Base-by-base conservation (phyloP, 345 rosid species). In the Camelina laxa region DNA sequence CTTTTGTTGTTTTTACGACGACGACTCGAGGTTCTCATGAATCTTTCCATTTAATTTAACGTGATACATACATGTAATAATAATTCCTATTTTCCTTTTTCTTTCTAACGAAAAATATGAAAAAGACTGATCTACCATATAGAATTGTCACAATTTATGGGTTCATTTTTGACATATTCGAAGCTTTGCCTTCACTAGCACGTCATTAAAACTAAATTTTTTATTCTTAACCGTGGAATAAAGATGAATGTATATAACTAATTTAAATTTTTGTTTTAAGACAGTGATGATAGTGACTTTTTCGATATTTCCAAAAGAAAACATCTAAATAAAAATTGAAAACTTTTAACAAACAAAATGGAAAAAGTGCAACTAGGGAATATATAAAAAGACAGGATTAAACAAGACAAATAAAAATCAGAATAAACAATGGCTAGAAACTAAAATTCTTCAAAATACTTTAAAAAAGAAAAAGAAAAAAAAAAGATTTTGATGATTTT, bases 51-150 rank as follows among this genome's bases (percentile, higher is more conserved):
- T 58, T 69, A 14, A 57, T 68, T 59, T 48, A 33, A 70, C 58
- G 48, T 21, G 67, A 35, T 57, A 44, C 64, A 45, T 70, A 35
- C n/a, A n/a, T n/a, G n/a, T n/a, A n/a, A n/a, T 10, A 70, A 69
- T 7, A 44, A 7, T 44, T 44, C 45, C 10, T 53, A n/a, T 51
- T 14, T 41, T 36, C 5, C 48, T 1, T 68, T 41, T 55, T 55
- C 7, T 53, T 4, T 3, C 6, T 11, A 9, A 27, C 30, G 3
- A 31, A 48, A 47, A 21, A 15, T 11, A 36, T 14, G 59, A 66
- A 66, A 54, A 39, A 3, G 72, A 67, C 39, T n/a, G 16, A 11
- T 39, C 27, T 39, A 15, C 30, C 30, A 2, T 47, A 33, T 19
- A 47, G 24, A 44, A 17, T 45, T 58, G 74, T 69, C 74, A 58